A percentile compares a stretch with the other conserved stretches of the same genome.
phyloP scores from a whole-genome alignment of 2,329 filamentous ascomycete species.

The Aurifilum marmelostoma region DNA sequence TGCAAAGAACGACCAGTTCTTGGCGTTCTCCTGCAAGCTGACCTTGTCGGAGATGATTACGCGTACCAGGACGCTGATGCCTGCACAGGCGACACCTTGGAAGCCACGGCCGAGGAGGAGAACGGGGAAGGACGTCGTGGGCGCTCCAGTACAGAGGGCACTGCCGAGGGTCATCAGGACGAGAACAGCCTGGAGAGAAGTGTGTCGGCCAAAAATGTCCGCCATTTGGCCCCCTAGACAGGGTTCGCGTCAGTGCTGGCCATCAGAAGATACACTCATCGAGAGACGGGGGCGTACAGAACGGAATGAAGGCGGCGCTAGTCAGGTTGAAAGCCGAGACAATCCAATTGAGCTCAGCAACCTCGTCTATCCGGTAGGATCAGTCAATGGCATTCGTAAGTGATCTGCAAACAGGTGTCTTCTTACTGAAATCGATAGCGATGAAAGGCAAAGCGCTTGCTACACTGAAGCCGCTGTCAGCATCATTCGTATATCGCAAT shows the following conservation, averaged over 20 bases:
- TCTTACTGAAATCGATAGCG: conserved; percentile 63
- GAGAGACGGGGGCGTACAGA: conserved; percentile 43
- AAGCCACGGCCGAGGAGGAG: conserved; percentile 65
- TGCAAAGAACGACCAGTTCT: conserved; percentile 65
- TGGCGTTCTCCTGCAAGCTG: conserved; percentile 61
- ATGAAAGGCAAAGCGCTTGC: conserved; percentile 66
- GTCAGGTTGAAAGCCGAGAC: conserved; percentile 72
- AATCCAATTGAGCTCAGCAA: conserved; percentile 69
- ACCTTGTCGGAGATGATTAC: conserved; percentile 68
- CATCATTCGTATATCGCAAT: not conserved
- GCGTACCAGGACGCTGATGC: conserved; percentile 62
- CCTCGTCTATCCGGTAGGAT: conserved; percentile 43
- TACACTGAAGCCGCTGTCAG: conserved; percentile 35
- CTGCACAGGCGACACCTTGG: conserved; percentile 64
- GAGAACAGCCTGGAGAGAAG: conserved; percentile 59
- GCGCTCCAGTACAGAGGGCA: conserved; percentile 62
- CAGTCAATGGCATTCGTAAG: conserved; percentile 6
- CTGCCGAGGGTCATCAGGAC: conserved; percentile 62
- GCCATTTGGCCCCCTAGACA: conserved; percentile 55
- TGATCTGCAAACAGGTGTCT: not conserved
- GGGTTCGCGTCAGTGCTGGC: not conserved
- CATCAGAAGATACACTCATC: not conserved
- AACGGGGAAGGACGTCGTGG: conserved; percentile 56
- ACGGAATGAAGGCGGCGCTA: conserved; percentile 67
- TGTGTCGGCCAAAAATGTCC: conserved; percentile 67